Evolutionary conservation across 768 basidiomycete species (phyloP).

Genomic region (Megacollybia marginata): DNA sequence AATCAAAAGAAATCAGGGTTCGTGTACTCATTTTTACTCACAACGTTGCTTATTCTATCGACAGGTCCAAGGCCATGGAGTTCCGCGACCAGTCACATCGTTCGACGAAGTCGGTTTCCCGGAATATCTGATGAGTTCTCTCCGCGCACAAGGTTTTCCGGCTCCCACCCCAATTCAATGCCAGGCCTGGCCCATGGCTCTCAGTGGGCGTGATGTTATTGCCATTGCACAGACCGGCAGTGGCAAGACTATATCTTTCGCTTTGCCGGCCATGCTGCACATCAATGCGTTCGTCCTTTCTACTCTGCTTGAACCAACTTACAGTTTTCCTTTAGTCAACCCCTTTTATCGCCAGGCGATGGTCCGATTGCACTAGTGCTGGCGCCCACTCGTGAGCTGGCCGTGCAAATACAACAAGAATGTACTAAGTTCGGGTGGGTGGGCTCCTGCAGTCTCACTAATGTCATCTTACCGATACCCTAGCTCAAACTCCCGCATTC

Average conservation of each 20-base stretch:
- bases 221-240: constrained; percentile 98
- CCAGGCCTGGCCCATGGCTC: constrained; percentile 99
- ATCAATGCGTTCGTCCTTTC: constrained; percentile 83
- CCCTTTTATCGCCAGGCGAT: constrained; percentile 86
- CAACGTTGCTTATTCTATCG: constrained; percentile 2
- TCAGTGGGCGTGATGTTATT: constrained; percentile 88
- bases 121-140: constrained; percentile 90
- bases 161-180: constrained; percentile 94
- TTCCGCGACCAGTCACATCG: constrained; percentile 83
- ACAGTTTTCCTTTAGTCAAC: constrained; percentile 51
- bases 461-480: constrained; percentile 3
- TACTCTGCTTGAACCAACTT: not conserved
- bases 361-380: constrained; percentile 96
- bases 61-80: constrained; percentile 79
- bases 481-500: constrained; percentile 87
- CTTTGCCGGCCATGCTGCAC: constrained; percentile 98
- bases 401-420: constrained; percentile 98
- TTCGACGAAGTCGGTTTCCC: constrained; percentile 98
- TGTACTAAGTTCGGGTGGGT: constrained; percentile 94
- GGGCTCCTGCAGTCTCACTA: not conserved
- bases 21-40: constrained; percentile 5
- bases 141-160: constrained; percentile 89
- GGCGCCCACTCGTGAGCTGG: constrained; percentile 96
- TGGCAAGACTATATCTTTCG: constrained; percentile 98
- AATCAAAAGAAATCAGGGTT: constrained; percentile 82